Evolutionary conservation across 2,329 filamentous ascomycete species (phyloP).

Genomic region (Truncatella angustata): DNA sequence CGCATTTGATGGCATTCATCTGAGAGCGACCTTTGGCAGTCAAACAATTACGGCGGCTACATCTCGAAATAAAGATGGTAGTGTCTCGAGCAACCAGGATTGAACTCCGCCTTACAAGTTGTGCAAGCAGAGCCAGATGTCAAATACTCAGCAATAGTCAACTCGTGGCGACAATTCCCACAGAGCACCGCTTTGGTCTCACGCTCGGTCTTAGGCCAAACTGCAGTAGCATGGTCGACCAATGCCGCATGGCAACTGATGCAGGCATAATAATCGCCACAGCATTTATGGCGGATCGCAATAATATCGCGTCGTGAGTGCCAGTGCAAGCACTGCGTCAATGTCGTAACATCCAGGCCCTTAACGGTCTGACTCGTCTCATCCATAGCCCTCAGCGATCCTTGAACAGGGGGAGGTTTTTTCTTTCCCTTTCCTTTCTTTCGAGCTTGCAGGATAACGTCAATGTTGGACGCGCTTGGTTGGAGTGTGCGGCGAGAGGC

Average conservation of each 20-base stretch:
- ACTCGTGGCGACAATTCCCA: conserved; percentile 15
- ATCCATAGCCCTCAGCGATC: too few species aligned
- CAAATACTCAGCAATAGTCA: conserved; percentile 19
- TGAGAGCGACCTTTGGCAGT: too few species aligned
- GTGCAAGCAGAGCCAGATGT: conserved; percentile 15
- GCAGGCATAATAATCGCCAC: conserved; percentile 22
- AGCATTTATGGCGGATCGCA: conserved; percentile 23
- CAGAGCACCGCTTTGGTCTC: conserved; percentile 18
- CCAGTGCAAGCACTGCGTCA: conserved; percentile 21
- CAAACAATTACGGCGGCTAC: too few species aligned
- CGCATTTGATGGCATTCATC: too few species aligned
- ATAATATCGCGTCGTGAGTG: conserved; percentile 21
- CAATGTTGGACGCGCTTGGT: too few species aligned
- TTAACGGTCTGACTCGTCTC: conserved; percentile 11
- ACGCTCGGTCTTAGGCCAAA: conserved; percentile 17
- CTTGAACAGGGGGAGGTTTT: too few species aligned
- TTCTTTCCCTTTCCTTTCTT: too few species aligned
- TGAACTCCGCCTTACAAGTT: conserved; percentile 17
- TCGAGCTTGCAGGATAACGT: too few species aligned
- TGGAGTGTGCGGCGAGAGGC: too few species aligned
- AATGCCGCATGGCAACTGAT: conserved; percentile 20
- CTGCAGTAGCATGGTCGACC: conserved; percentile 12
- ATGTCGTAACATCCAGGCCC: conserved; percentile 16
- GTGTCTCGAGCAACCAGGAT: conserved; percentile 20
- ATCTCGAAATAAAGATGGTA: conserved; percentile 21